Evolutionary conservation across 495 filamentous ascomycete genomes (phyloP), one percentile per base, ranked within the genome.

Genomic region (Aspergillus indologenus): DNA sequence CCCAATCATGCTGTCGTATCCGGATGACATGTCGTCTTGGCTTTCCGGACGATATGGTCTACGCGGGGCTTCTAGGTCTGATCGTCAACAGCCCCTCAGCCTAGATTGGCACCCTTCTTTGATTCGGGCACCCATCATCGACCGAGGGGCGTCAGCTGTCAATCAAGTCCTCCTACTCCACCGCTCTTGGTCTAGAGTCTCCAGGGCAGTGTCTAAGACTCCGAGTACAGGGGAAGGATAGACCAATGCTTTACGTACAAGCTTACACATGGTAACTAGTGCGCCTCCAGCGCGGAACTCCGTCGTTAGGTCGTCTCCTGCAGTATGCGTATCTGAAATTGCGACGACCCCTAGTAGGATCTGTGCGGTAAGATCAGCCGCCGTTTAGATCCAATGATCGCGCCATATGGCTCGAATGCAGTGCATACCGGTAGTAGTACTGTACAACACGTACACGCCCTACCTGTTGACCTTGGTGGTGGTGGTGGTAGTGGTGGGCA

Each of bases 231-330:
- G 19, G 43, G 26, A 50, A 54, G 46, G 34, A 54, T 47, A 52
- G 46, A 56, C 43, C 58, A 50, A 53, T 61, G 56, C 59, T 61
- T 57, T 53, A 56, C 63, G 60, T 59, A 56, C 63, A 59, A 52
- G 51, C 31, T 52, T 48, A 55, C 58, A 54, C 50, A 53, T 59
- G 60, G 59, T 40, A 29, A 29, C 4, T 29, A 58, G 59, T 61
- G 54, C 56, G 51, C 21, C 52, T 29, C 23, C 23, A 19, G 23
- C 48, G 48, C 24, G 24, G 17, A 9, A 9, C 26, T 29, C 6
- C 9, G 4, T n/a, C n/a, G n/a, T n/a, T n/a, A 19, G 26, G 45
- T 48, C 24, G 40, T 46, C 9, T 14, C 43, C 54, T 53, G 54
- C 43, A 58, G 49, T 58, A 24, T 18, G 31, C 34, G 22, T n/a